Base-by-base conservation (phyloP, 129 eudicot genomes). In the Artemisia annua region DNA sequence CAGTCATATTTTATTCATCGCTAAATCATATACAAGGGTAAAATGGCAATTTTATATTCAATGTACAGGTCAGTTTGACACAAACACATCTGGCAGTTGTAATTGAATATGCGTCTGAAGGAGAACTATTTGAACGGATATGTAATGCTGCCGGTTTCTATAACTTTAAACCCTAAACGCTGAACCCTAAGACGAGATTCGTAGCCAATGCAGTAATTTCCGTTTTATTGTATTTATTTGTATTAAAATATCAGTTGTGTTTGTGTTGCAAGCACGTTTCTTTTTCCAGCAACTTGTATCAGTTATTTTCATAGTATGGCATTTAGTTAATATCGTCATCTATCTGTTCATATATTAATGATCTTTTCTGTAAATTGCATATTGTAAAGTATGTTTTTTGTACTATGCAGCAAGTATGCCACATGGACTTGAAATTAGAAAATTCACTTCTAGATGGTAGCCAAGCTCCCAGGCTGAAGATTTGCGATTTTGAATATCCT, bases 401-500 rank as follows among this genome's bases (percentile, higher is more conserved):
- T 75, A 39, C 19, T 55, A 55, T 79, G 78, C 84, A 91, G 96
- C 91, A 91, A 91, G 86, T 91, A 54, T 91, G 97, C 73, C 97
- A 91, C 76, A 90, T 96, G 12, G 96, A 89, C 81, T 82, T 89
- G 83, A 89, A 89, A 68, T 71, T 89, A 73, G 91, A 89, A 66
- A 91, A 91, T 82, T 88, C 97, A 13, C 85, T 86, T 72, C 81
- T 91, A 71, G 96, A 91, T 78, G 97, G 97, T 51, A 91, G 97
- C 75, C 89, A 91, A 44, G 96, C 93, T 55, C 97, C 97, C 50
- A 91, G n/a, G n/a, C n/a, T n/a, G n/a, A n/a, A 91, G 68, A 91
- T 91, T 61, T 91, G 97, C 83, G 97, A 91, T 85, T 91, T 91
- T 81, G 97, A 96, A 46, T 91, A 91, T 72, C 88, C 97, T 32